Evolutionary conservation across 1,284 basidiomycete species (phyloP), one percentile per base, ranked within the genome.

Genomic region (Sanghuangporus sanghuang): DNA sequence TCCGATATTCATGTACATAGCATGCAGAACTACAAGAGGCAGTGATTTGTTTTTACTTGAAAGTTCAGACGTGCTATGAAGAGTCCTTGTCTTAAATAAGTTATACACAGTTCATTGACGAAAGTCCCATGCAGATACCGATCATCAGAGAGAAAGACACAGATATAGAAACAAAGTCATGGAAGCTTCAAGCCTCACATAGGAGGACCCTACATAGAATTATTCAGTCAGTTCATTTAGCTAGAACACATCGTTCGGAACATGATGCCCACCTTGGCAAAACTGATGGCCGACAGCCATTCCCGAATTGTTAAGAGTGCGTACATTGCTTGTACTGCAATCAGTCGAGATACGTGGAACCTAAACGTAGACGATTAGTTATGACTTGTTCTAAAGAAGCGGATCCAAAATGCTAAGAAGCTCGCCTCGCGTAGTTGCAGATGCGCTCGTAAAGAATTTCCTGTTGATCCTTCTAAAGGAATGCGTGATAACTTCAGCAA

Each of bases 301-400:
- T 65, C 60, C n/a, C 58, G 64, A 16, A 65, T 56, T 21, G 56
- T 62, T 40, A 61, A 32, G 21, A 65, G 59, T 2, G 54, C 53
- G 46, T 32, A 62, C 59, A 62, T 61, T 32, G 64, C 64, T 36
- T 65, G 59, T 16, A 62, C 21, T 16, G 64, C 64, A 23, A 65
- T 61, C 9, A 49, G 50, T 7, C 60, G 53, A 9, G 64, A 58
- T 27, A 18, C n/a, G 11, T 61, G n/a, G n/a, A 60, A 57, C 35
- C 61, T 63, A 40, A 50, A 9, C 18, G 21, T 14, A 21, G 21
- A 21, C 21, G 23, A 55, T 48, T 9, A 46, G n/a, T 44, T 6
- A 12, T 44, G 42, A n/a, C 42, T 44, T n/a, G 11, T 44, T 7
- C n/a, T 44, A 44, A 32, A 32, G 27, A 32, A 3, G 4, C 27